Evolutionary conservation across 192 early-diverging fungal species (phyloP).

Genomic region (Coemansia javaensis): DNA sequence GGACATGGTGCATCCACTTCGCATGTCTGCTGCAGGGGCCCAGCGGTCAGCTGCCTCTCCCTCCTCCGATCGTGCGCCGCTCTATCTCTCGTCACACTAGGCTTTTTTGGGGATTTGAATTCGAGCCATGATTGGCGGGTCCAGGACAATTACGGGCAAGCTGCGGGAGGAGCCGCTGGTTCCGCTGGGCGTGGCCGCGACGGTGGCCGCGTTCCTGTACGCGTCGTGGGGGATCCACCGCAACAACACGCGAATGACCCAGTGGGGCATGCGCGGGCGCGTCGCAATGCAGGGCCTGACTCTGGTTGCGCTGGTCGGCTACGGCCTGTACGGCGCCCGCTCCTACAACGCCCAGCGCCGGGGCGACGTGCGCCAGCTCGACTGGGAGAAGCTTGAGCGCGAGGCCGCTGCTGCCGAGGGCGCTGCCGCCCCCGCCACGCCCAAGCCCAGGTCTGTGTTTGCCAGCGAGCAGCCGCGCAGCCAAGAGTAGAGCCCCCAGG

Average conservation of each 20-base stretch:
- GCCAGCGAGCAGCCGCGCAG: too few relatives aligned
- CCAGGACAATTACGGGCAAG: conserved; percentile 9
- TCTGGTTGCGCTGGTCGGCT: conserved; percentile 23
- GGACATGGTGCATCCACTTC: too few relatives aligned
- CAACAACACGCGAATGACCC: conserved; percentile 20
- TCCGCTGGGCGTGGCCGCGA: conserved; percentile 24
- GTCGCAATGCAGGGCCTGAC: conserved; percentile 43
- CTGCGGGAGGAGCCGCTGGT: conserved; percentile 43
- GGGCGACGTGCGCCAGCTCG: conserved; percentile 22
- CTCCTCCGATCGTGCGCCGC: too few relatives aligned
- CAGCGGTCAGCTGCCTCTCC: too few relatives aligned
- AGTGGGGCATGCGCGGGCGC: conserved; percentile 42
- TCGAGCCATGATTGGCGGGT: conserved; percentile 8
- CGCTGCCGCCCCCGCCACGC: background rate
- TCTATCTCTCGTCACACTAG: too few relatives aligned
- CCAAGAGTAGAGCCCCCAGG: too few relatives aligned
- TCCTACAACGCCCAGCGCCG: background rate
- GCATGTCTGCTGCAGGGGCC: too few relatives aligned
- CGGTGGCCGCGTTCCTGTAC: conserved; percentile 32
- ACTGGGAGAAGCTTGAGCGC: conserved; percentile 39
- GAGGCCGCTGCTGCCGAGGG: conserved; percentile 25
- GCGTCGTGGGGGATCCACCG: conserved; percentile 26
- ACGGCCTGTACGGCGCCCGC: conserved; percentile 9
- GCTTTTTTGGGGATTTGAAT: too few relatives aligned
- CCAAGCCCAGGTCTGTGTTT: too few relatives aligned